phyloP scores from a whole-genome alignment of 164 flowering plant genomes.

The Vitis rotundifolia region DNA sequence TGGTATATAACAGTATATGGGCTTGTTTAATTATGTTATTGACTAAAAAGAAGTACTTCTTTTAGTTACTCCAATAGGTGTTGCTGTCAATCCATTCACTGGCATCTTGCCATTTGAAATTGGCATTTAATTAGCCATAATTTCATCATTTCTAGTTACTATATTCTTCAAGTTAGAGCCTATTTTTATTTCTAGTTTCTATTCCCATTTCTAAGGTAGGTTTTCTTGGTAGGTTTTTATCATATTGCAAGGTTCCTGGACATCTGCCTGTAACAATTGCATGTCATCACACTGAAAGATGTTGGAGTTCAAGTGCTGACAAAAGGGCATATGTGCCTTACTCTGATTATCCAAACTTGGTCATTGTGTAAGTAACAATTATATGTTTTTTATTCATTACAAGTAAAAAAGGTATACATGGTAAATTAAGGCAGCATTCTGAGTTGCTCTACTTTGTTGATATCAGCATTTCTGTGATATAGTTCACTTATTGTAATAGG shows the following conservation, averaged over 20 bases:
- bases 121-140: too few species aligned
- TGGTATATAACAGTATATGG: background rate
- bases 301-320: conserved; percentile 75
- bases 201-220: background rate
- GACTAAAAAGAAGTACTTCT: background rate
- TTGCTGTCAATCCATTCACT: background rate
- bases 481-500: conserved; percentile 31
- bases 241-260: conserved; percentile 67
- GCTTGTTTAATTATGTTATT: background rate
- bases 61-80: background rate
- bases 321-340: conserved; percentile 59
- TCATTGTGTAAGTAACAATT: conserved; percentile 64
- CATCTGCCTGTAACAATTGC: conserved; percentile 79
- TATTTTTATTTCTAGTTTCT: background rate
- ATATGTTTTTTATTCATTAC: background rate
- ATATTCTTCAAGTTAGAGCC: background rate
- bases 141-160: background rate
- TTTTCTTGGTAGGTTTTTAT: conserved; percentile 60
- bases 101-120: background rate
- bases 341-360: conserved; percentile 67
- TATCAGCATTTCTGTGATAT: conserved; percentile 4
- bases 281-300: conserved; percentile 77
- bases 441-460: background rate
- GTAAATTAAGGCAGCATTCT: background rate
- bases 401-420: background rate